These are phyloP conservation scores for Crotalaria pallida DNA, from an alignment of 306 rosid genomes.

Conservation along the genomic window DNA sequence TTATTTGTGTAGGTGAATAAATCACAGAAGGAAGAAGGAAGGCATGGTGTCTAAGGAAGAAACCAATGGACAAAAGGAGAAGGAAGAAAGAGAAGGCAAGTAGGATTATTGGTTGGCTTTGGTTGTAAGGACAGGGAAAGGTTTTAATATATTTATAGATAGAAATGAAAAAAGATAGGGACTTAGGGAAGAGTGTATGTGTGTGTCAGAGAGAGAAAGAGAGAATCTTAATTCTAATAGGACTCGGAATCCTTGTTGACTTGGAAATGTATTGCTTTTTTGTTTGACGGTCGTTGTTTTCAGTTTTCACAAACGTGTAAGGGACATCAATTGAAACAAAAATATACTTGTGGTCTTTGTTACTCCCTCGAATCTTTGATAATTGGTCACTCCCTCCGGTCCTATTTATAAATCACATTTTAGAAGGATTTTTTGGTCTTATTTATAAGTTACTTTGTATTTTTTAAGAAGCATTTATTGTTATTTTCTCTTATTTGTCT, in stretches of 20 bases:
- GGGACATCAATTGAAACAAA: not conserved
- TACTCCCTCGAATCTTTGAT: too few species aligned
- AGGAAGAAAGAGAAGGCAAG: not conserved
- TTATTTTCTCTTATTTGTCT: too few species aligned
- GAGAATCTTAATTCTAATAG: not conserved
- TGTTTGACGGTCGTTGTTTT: not conserved
- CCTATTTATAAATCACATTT: too few species aligned
- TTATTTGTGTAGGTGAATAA: not conserved
- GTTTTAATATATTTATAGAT: not conserved
- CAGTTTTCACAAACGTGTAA: not conserved
- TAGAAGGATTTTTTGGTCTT: too few species aligned
- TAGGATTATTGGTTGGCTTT: conserved; percentile 1
- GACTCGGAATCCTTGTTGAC: not conserved
- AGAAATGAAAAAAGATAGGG: not conserved
- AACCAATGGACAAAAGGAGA: not conserved
- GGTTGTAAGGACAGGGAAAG: not conserved
- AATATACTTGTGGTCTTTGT: too few species aligned
- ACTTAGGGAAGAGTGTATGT: not conserved
- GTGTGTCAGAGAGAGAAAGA: not conserved
- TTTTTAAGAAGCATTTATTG: too few species aligned
- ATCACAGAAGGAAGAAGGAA: not conserved
- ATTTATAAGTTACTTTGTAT: too few species aligned
- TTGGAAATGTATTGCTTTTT: not conserved
- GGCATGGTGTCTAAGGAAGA: conserved; percentile 7
- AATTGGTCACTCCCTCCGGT: too few species aligned